phyloP scores from a whole-genome alignment of 768 basidiomycete genomes.

The Clitopilus passeckerianus region DNA sequence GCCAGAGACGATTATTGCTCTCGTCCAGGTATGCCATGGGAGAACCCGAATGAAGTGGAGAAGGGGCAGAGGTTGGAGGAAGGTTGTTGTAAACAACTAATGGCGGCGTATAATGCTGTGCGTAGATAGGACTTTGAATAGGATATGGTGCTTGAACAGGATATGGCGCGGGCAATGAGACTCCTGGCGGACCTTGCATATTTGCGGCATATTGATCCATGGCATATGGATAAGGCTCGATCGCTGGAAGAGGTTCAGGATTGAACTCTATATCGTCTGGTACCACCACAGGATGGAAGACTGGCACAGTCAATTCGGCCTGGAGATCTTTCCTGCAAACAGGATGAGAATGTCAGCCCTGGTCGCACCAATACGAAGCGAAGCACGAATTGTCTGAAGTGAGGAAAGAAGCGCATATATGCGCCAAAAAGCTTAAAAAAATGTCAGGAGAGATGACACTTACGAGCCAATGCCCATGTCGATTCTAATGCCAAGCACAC shows the following conservation, averaged over 20 bases:
- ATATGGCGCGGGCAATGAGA: background rate
- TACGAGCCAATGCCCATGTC: conserved; percentile 72
- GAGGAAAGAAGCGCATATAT: background rate
- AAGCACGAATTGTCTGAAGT: background rate
- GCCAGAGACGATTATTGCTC: background rate
- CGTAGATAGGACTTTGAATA: background rate
- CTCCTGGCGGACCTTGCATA: background rate
- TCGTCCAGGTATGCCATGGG: background rate
- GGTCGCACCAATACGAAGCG: background rate
- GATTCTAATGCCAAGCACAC: conserved; percentile 57
- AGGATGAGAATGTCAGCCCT: background rate
- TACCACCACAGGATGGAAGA: conserved; percentile 58
- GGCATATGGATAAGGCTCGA: conserved; percentile 2
- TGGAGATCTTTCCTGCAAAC: conserved; percentile 63
- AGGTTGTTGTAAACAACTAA: background rate
- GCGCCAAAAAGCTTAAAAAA: conserved; percentile 3
- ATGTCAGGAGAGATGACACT: conserved; percentile 12
- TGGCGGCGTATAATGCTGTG: background rate
- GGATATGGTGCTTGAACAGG: background rate
- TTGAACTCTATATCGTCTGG: conserved; percentile 20
- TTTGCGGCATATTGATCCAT: background rate
- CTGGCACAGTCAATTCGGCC: conserved; percentile 56
- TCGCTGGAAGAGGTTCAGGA: conserved; percentile 14
- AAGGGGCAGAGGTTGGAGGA: background rate
- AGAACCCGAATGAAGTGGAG: background rate